Conservation (phyloP, 768 basidiomycete genomes). For the Leccinum imitatum region DNA sequence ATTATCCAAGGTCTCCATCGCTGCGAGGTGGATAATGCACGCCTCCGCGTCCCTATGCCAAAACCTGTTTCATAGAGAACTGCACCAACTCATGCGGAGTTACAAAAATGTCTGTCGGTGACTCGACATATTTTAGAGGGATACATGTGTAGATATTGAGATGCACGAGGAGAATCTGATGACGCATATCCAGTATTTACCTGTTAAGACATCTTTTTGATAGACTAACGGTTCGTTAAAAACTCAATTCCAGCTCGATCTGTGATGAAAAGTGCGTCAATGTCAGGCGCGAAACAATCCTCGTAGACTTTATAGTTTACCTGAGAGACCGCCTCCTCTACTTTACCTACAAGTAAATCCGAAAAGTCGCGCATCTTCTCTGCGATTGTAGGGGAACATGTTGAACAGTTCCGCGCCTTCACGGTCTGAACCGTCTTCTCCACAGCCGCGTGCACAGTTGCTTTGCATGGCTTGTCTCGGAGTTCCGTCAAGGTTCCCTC, state of each 20-base stretch:
- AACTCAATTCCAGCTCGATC: constrained; percentile 8
- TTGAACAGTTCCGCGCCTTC: background rate
- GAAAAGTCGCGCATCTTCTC: constrained; percentile 19
- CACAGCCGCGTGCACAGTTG: background rate
- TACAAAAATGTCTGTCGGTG: background rate
- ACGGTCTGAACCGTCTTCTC: constrained; percentile 2
- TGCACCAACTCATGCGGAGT: no score
- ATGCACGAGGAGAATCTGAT: background rate
- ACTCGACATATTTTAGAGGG: background rate
- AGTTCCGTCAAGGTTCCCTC: constrained; percentile 6
- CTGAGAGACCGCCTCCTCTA: constrained; percentile 14
- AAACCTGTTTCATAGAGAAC: no score
- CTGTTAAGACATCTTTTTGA: background rate
- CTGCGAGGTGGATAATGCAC: constrained; percentile 10
- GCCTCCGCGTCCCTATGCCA: constrained; percentile 8
- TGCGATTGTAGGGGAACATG: constrained; percentile 1
- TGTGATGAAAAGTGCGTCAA: background rate
- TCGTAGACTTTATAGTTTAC: background rate
- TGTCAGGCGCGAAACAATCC: background rate
- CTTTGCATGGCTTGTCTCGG: constrained; percentile 21
- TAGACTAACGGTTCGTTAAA: background rate
- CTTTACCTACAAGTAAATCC: constrained; percentile 3
- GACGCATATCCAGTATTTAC: background rate
- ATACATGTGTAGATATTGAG: background rate
- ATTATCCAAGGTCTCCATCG: background rate